Base-by-base conservation (phyloP, 1,139 yeast species). In the Diutina catenulata region DNA sequence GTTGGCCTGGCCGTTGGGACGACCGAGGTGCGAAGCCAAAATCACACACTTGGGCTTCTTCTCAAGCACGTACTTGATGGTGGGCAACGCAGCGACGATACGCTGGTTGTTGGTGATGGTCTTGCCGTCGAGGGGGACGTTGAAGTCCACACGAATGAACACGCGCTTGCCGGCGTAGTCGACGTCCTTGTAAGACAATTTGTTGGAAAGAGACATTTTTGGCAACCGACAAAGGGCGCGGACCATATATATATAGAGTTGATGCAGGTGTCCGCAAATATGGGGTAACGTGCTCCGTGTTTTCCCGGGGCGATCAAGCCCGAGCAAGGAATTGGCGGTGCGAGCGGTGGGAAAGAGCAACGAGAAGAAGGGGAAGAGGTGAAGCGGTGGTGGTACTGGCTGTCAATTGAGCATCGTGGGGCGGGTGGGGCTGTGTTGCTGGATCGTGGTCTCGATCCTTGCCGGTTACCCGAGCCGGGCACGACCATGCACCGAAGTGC, bases 101-200 rank as follows among this genome's bases (percentile, higher is more conserved):
- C 97, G 80, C 71, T 88, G 96, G 70, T 88, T 88, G 79, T 91
- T 88, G 72, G 97, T 91, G 74, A 88, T 91, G 59, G 80, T 86
- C 56, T 74, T 77, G 49, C 95, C 97, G 59, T 88, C 95, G 53
- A 88, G 76, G 56, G 97, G 97, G 49, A 91, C 97, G 68, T 91
- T 88, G 78, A 88, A 88, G 68, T 88, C 94, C 48, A 87, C 95
- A 68, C 96, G 81, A 73, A 88, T 86, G 68, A 88, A 86, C 57
- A 88, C 97, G 58, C 94, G 76, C 74, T 87, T 87, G 62, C 75
- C 87, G 56, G 80, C 62, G 63, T 84, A 79, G 60, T 76, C 76
- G 52, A 91, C 71, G 66, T 88, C 97, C 60, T 80, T 78, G 62
- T 88, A 94, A 43, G 95, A 81, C 52, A 88, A 76, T 68, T 88